Evolutionary conservation across 371 early-diverging fungal genomes (phyloP).

Genomic region (Mortierella sp.): DNA sequence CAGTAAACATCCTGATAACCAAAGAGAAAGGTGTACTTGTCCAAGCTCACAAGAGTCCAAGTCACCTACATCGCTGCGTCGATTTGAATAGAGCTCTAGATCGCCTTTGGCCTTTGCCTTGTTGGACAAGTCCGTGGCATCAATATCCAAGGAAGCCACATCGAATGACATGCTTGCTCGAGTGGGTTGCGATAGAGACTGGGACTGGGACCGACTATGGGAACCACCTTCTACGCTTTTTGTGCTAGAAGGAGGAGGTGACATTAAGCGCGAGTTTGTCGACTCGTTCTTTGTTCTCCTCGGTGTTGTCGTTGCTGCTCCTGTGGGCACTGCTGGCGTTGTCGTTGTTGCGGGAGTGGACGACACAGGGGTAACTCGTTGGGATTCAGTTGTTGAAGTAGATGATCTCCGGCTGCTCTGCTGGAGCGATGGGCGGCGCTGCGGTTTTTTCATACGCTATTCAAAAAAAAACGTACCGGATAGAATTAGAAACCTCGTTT

Average conservation of each 20-base stretch:
- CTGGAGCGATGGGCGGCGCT: no score
- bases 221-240: slow-evolving; percentile 6
- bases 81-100: not conserved
- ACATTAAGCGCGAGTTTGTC: not conserved
- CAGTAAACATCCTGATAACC: no score
- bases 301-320: not conserved
- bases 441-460: no score
- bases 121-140: slow-evolving; percentile 9
- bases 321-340: not conserved
- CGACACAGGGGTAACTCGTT: no score
- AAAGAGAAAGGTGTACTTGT: no score
- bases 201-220: not conserved
- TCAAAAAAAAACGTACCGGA: no score
- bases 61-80: not conserved
- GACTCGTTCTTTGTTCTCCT: not conserved
- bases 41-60: not conserved
- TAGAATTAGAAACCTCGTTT: no score
- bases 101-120: not conserved
- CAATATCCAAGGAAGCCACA: slow-evolving; percentile 37
- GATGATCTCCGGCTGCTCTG: no score
- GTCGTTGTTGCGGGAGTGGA: not conserved
- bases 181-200: slow-evolving; percentile 6
- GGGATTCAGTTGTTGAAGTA: no score
- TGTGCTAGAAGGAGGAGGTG: slow-evolving; percentile 7
- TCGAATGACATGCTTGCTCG: slow-evolving; percentile 47